Conservation (phyloP, 2,329 filamentous ascomycete species). For the Colletotrichum spaethianum region DNA sequence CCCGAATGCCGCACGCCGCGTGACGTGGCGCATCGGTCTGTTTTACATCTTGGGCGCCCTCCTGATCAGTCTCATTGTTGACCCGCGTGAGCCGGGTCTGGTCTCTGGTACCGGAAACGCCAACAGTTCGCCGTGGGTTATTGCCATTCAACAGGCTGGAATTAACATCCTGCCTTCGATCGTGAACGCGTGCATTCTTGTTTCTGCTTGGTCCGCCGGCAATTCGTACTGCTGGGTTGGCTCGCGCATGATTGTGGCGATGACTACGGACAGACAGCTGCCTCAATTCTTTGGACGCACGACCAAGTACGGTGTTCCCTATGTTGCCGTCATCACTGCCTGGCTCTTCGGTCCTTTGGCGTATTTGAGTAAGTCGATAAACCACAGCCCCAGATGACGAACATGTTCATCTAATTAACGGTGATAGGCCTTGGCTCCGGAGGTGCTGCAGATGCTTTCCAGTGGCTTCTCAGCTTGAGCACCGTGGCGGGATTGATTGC, state of each 20-base stretch:
- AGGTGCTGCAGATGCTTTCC: conserved; percentile 64
- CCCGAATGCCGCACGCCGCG: conserved; percentile 59
- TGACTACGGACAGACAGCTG: conserved; percentile 41
- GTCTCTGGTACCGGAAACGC: conserved; percentile 53
- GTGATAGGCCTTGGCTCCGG: conserved; percentile 54
- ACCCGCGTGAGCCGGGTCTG: conserved; percentile 55
- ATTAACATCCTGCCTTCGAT: conserved; percentile 58
- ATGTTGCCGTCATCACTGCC: conserved; percentile 56
- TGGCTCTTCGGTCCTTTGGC: conserved; percentile 57
- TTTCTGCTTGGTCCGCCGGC: conserved; percentile 61
- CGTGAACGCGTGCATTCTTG: conserved; percentile 64
- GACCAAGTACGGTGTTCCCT: conserved; percentile 57
- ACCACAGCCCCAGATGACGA: conserved; percentile 57
- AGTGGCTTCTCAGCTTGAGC: conserved; percentile 62
- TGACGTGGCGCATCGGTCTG: conserved; percentile 60
- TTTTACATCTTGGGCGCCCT: conserved; percentile 62
- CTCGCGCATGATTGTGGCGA: conserved; percentile 58
- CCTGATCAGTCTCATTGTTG: conserved; percentile 60
- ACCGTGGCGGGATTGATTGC: conserved; percentile 60
- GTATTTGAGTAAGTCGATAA: conserved; percentile 59
- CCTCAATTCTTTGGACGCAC: conserved; percentile 56
- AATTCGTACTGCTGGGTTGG: conserved; percentile 59
- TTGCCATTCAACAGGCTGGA: conserved; percentile 58
- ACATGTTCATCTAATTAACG: conserved; percentile 63
- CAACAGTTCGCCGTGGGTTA: conserved; percentile 61